These are phyloP conservation scores for Ascocoryne sarcoides DNA, from an alignment of 2,329 filamentous ascomycete species.

Conservation along the genomic window DNA sequence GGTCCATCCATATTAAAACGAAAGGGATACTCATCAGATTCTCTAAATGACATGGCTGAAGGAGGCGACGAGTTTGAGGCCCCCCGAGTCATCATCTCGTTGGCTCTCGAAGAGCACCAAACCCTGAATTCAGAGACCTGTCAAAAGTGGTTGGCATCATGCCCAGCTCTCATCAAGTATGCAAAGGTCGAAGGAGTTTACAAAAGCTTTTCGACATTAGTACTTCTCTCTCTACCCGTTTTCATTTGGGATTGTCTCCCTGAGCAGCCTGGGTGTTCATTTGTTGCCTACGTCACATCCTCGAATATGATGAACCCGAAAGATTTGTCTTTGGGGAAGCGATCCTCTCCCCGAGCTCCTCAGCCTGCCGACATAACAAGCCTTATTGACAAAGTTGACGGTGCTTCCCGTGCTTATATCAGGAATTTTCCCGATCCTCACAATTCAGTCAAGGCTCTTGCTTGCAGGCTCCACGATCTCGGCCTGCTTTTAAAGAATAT, in stretches of 20 bases:
- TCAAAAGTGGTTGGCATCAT: conserved; percentile 46
- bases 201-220: conserved; percentile 38
- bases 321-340: too few relatives aligned
- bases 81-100: conserved; percentile 52
- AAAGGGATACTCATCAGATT: conserved; percentile 1
- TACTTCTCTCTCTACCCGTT: not conserved
- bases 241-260: not conserved
- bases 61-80: conserved; percentile 5
- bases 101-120: conserved; percentile 50
- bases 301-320: not conserved
- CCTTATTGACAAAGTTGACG: too few relatives aligned
- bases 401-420: too few relatives aligned
- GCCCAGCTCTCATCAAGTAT: conserved; percentile 46
- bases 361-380: too few relatives aligned
- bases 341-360: too few relatives aligned
- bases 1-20: not conserved
- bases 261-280: not conserved
- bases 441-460: too few relatives aligned
- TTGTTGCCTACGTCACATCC: not conserved
- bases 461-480: too few relatives aligned
- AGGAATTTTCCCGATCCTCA: too few relatives aligned
- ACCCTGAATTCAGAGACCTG: conserved; percentile 48
- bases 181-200: conserved; percentile 54
- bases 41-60: not conserved
- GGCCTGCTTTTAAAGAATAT: too few relatives aligned